phyloP scores from a whole-genome alignment of 345 rosid species.

The Laguncularia racemosa region DNA sequence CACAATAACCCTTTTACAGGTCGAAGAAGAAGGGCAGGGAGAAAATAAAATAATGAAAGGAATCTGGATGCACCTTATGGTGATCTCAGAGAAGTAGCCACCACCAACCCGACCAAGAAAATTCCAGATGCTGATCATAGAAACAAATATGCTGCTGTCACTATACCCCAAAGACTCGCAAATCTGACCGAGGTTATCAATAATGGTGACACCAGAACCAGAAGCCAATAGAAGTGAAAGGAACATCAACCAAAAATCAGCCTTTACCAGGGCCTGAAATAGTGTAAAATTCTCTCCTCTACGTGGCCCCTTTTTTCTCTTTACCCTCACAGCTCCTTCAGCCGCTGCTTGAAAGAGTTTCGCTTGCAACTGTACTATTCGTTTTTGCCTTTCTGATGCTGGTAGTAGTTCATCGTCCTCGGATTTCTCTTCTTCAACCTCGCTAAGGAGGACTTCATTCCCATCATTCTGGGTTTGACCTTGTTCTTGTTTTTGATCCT shows the following conservation, averaged over 20 bases:
- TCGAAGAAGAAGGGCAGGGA: background rate
- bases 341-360: constrained; percentile 58
- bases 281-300: constrained; percentile 82
- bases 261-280: constrained; percentile 55
- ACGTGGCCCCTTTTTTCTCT: constrained; percentile 49
- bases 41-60: background rate
- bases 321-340: constrained; percentile 51
- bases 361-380: constrained; percentile 47
- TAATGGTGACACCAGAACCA: constrained; percentile 78
- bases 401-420: constrained; percentile 48
- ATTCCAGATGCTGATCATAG: constrained; percentile 83
- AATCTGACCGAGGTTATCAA: constrained; percentile 86
- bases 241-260: constrained; percentile 73
- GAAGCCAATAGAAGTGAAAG: constrained; percentile 60
- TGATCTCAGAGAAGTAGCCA: constrained; percentile 79
- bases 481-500: constrained; percentile 22
- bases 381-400: constrained; percentile 34
- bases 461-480: constrained; percentile 17
- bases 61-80: constrained; percentile 41
- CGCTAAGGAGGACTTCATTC: constrained; percentile 49
- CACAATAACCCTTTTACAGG: background rate
- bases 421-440: constrained; percentile 58
- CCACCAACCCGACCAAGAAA: constrained; percentile 91
- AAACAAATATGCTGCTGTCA: constrained; percentile 54
- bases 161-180: constrained; percentile 55